Evolutionary conservation across 176 grass and related monocot species (phyloP), one percentile per base, ranked within the genome.

Genomic region (Triticum urartu): DNA sequence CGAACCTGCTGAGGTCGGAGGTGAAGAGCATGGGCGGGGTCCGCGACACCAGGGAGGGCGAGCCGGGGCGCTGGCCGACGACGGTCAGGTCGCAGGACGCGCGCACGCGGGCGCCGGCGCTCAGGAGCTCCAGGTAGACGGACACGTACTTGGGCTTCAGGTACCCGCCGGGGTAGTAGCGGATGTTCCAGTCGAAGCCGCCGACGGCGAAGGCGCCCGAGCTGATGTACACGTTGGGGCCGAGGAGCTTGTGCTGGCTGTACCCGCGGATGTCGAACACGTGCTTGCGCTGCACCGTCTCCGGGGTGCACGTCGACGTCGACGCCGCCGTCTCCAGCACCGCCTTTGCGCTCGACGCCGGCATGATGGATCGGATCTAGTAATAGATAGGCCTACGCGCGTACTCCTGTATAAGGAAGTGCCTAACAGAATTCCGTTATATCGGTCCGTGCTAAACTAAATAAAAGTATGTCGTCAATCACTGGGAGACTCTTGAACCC

Each of bases 201-300:
- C 87, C 87, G 52, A 72, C 74, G 58, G 25, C 18, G 65, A 89
- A 89, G 26, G 34, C 13, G 43, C 65, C 73, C 21, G 82, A 62
- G 71, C 71, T 74, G 71, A 74, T 74, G 71, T 74, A 74, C 22
- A 43, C 4, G 71, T 74, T 48, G 11, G 71, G 71, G 40, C 40
- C 71, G 21, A 74, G 40, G 40, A 48, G 71, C 71, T 74, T 74
- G 71, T 74, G 71, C 71, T 74, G 71, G 71, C 71, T 74, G 71
- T 74, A 74, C 22, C 22, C 40, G 21, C 22, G 40, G 71, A 74
- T 74, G 71, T 74, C 71, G 40, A 74, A 74, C 40, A 74, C 40
- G 71, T 74, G 71, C 71, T 74, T 48, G 11, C 71, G 40, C 71
- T 74, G 40, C 12, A 74, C 40, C 40, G 71, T 74, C 71, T 74